Conservation (phyloP, 768 basidiomycete species). For the Lanmaoa pseudosensibilis region DNA sequence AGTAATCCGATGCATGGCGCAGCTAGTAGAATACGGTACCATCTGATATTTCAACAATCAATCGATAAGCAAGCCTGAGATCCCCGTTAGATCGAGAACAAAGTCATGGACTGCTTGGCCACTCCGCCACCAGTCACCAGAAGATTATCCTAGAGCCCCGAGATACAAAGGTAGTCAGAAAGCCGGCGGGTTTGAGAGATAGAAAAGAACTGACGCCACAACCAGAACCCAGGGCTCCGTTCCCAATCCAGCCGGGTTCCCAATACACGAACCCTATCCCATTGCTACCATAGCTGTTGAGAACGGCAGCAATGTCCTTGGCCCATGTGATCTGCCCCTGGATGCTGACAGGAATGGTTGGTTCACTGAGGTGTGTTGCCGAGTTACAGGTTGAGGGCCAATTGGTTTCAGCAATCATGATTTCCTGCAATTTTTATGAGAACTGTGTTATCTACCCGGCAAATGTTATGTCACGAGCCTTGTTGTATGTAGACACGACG, state of each 20-base stretch:
- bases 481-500: constrained; percentile 12
- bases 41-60: too few relatives aligned
- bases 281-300: constrained; percentile 3
- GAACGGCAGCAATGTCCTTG: background rate
- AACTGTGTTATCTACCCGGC: background rate
- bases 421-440: constrained; percentile 5
- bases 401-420: constrained; percentile 15
- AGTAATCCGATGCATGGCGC: too few relatives aligned
- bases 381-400: constrained; percentile 8
- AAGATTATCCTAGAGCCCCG: constrained; percentile 6
- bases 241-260: constrained; percentile 11
- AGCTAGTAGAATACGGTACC: too few relatives aligned
- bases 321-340: constrained; percentile 14
- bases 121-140: constrained; percentile 8
- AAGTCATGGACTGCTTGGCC: constrained; percentile 5
- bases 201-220: constrained; percentile 10
- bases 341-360: background rate
- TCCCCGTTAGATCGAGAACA: background rate
- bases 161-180: background rate
- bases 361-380: constrained; percentile 9
- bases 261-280: constrained; percentile 11
- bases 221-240: constrained; percentile 2
- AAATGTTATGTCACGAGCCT: background rate
- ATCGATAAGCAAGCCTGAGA: background rate
- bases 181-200: background rate